These are phyloP conservation scores for Bryoglossum gracile DNA, from an alignment of 495 filamentous ascomycete species.

Conservation along the genomic window DNA sequence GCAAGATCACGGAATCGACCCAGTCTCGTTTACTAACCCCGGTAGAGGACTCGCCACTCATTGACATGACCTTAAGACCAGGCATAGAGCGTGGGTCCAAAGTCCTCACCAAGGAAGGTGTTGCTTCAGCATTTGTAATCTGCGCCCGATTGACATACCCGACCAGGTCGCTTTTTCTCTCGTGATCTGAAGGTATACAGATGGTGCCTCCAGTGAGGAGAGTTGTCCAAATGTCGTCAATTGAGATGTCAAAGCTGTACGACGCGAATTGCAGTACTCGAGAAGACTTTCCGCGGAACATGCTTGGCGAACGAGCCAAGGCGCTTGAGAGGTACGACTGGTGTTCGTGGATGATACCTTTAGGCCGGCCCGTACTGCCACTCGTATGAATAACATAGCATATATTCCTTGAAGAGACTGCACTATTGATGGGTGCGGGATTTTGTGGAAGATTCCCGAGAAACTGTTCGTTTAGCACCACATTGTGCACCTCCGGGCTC, in stretches of 20 bases:
- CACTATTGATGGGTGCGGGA: too few species aligned
- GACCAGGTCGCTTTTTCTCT: slow-evolving; percentile 32
- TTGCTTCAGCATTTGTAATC: slow-evolving; percentile 22
- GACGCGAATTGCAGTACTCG: slow-evolving; percentile 42
- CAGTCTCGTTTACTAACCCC: neutral
- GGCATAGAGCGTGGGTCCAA: slow-evolving; percentile 27
- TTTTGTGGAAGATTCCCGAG: neutral
- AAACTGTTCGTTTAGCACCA: neutral
- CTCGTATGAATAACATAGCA: slow-evolving; percentile 31
- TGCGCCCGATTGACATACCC: slow-evolving; percentile 20
- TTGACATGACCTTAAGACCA: slow-evolving; percentile 29
- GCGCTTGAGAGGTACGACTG: neutral
- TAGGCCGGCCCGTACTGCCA: slow-evolving; percentile 41
- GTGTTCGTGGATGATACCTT: slow-evolving; percentile 29
- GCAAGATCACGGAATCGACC: slow-evolving; percentile 5
- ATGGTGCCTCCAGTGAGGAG: slow-evolving; percentile 52
- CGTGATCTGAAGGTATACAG: slow-evolving; percentile 54
- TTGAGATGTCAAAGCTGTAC: slow-evolving; percentile 51
- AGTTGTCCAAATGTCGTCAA: slow-evolving; percentile 47
- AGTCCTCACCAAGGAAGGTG: slow-evolving; percentile 17
- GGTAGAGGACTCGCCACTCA: slow-evolving; percentile 14
- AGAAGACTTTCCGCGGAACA: neutral
- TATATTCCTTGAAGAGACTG: neutral
- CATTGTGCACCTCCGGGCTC: neutral
- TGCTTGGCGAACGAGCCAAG: neutral